Conservation (phyloP, 306 rosid genomes). For the Glycine soja region DNA sequence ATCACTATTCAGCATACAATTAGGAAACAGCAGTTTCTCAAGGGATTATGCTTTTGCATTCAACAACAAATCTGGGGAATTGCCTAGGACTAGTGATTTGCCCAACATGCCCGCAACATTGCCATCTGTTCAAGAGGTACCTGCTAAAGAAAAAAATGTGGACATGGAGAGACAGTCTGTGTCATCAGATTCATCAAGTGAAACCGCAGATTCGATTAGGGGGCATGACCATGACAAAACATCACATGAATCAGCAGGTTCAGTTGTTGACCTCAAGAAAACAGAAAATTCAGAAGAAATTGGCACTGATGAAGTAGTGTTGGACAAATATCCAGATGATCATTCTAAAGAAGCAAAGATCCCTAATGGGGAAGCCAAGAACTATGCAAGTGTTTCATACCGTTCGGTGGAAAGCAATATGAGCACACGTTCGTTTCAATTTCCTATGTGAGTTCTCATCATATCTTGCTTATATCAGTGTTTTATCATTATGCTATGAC, state of each 20-base stretch:
- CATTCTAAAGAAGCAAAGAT: not conserved
- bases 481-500: constrained; percentile 5
- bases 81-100: constrained; percentile 46
- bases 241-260: not conserved
- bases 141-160: constrained; percentile 4
- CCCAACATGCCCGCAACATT: not conserved
- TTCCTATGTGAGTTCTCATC: constrained; percentile 61
- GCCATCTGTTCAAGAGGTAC: constrained; percentile 36
- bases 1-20: constrained; percentile 71
- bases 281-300: constrained; percentile 14
- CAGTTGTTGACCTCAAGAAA: not conserved
- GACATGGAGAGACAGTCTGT: constrained; percentile 28
- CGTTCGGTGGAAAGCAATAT: constrained; percentile 46
- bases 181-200: constrained; percentile 31
- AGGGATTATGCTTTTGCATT: constrained; percentile 45
- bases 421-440: constrained; percentile 66
- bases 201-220: not conserved
- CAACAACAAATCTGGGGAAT: constrained; percentile 53
- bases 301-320: not conserved
- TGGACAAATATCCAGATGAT: constrained; percentile 22
- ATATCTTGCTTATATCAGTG: constrained; percentile 19
- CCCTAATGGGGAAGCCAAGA: constrained; percentile 21
- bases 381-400: constrained; percentile 11
- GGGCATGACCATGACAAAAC: not conserved
- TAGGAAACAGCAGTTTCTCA: constrained; percentile 70